Evolutionary conservation across 805 yeast species (phyloP), one percentile per base, ranked within the genome.

Genomic region (Kazachstania kunashirensis): DNA sequence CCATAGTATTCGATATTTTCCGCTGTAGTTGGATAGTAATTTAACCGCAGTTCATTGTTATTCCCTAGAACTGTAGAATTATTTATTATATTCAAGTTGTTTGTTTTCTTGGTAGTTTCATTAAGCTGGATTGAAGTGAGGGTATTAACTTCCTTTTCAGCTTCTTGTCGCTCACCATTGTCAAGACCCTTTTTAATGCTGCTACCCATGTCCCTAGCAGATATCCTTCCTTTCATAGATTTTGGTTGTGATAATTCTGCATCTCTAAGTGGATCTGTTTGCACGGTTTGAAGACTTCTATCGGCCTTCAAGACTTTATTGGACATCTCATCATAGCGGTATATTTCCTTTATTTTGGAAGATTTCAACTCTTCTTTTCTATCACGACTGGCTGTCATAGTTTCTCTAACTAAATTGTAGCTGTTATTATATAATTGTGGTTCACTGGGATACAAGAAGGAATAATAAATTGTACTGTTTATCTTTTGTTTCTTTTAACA

Each of bases 291-390:
- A 26, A 75, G 61, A 34, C 77, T 57, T 42, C 68, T 65, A 52
- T 79, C 84, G 42, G 70, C 72, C 43, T 68, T 62, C 20, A 78
- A 66, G 42, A 84, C 89, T 63, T 78, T 78, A 48, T 78, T 81
- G 34, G 94, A 71, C 86, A 84, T 79, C 52, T 74, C 83, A 53
- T 77, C 80, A 47, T 77, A 74, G 45, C 75, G 68, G 57, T 77
- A 78, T 5, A 55, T 44, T 53, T 57, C 59, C 25, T 47, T 49
- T 18, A 57, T 54, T 37, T 50, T 51, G 15, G 34, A 36, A 9
- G 29, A 18, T 32, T 47, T 41, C 23, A 34, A 40, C 10, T 48
- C 50, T 16, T 39, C 47, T 39, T 27, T 9, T 38, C 39, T 13
- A 46, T 33, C 54, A 50, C n/a, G n/a, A n/a, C n/a, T n/a, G n/a